Evolutionary conservation across 1,284 basidiomycete species (phyloP), one percentile per base, ranked within the genome.

Genomic region (Moesziomyces globuligerus): DNA sequence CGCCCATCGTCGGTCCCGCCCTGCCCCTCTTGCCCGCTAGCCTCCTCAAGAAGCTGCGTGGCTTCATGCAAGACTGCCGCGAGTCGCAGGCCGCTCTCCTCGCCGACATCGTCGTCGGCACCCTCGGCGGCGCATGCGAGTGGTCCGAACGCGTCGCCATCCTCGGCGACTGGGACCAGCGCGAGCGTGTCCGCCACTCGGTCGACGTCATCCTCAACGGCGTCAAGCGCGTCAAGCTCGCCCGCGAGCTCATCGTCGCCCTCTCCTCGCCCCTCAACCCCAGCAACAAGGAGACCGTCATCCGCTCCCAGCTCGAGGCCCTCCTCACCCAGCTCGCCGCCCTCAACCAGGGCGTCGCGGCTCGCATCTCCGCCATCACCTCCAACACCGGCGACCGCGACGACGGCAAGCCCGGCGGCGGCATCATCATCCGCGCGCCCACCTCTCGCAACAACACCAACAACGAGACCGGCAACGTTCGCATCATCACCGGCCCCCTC

Each of bases 91-190:
- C 72, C 9, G 71, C 57, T 2, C 52, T 80, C 18, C 58, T 81
- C 3, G 72, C 80, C 44, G 80, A 82, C 41, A 66, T 82, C 29
- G 58, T 81, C 26, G 57, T 79, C 13, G 80, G 80, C 18, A 72
- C 74, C 1, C 65, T 82, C 20, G 80, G 80, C 8, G 80, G 80
- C 36, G 74, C 80, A 7, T 80, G 79, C 55, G 72, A 68, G 28
- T 82, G 80, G 80, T 57, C 72, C 6, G 71, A 76, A n/a, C 74
- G 80, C 20, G 62, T 81, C 13, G 51, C 57, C 29, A 64, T 81
- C 40, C 71, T 82, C 11, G 53, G 72, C 39, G 72, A 80, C n/a
- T 74, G 64, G 58, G 74, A 80, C 21, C 61, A 71, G n/a, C 55
- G 59, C 4, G 58, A 74, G 46, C 69, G 80, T 7, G 72, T 82